phyloP scores from a whole-genome alignment of 2,329 filamentous ascomycete genomes.

The Penicillium sp. region DNA sequence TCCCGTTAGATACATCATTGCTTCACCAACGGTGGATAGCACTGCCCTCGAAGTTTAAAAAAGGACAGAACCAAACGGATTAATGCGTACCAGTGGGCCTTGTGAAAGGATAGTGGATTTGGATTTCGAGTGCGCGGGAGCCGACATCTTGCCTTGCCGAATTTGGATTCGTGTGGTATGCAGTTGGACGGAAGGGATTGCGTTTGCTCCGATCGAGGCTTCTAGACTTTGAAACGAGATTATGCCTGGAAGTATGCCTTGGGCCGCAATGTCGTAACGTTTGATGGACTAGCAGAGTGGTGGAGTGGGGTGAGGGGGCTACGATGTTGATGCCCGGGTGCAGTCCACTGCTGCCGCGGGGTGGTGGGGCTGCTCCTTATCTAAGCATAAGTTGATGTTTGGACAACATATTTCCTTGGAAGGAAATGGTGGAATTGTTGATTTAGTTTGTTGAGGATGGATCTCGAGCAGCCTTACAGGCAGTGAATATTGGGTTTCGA shows the following conservation, averaged over 20 bases:
- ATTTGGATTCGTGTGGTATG: not conserved
- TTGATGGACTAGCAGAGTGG: conserved; percentile 8
- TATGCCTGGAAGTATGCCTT: conserved; percentile 2
- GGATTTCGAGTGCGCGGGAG: conserved; percentile 24
- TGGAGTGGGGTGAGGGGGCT: conserved; percentile 1
- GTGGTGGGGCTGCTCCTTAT: conserved; percentile 10
- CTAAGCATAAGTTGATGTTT: conserved; percentile 7
- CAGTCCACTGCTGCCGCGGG: not conserved
- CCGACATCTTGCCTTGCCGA: conserved; percentile 24
- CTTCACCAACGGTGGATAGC: not conserved
- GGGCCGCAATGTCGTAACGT: conserved; percentile 7
- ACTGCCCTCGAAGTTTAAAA: not conserved
- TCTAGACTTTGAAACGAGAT: not conserved
- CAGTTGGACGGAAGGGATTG: not conserved
- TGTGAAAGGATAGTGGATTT: conserved; percentile 37
- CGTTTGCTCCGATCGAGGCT: conserved; percentile 3
- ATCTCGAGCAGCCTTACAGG: not conserved
- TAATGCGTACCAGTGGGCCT: conserved; percentile 38
- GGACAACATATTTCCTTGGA: too few relatives aligned
- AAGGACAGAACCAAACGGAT: not conserved
- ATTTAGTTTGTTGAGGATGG: not conserved
- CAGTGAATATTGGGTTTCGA: not conserved
- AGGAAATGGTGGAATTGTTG: too few relatives aligned
- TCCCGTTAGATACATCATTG: conserved; percentile 1
- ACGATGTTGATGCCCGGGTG: not conserved